Conservation (phyloP, 1,139 yeast species). For the Diutina neorugosa region DNA sequence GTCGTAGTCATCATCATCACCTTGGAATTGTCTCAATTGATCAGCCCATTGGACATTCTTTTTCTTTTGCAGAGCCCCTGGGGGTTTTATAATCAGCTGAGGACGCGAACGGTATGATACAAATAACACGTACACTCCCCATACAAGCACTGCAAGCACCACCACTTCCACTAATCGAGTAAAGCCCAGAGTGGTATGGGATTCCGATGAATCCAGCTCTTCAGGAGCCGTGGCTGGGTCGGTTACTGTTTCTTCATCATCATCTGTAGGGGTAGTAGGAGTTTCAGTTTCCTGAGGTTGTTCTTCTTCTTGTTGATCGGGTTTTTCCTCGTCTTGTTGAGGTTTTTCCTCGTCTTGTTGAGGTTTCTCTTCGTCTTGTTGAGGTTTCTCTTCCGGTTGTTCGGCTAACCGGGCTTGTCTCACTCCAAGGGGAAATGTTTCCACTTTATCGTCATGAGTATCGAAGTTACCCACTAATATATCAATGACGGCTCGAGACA, state of each 20-base stretch:
- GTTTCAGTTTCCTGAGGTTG: not conserved
- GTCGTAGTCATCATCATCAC: conserved; percentile 16
- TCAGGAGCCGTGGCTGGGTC: not conserved
- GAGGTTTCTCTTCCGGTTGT: not conserved
- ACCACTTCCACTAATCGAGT: conserved; percentile 26
- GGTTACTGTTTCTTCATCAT: not conserved
- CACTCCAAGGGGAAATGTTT: not conserved
- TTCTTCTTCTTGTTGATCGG: not conserved
- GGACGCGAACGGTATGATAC: conserved; percentile 28
- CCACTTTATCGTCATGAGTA: not conserved
- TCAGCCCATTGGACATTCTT: conserved; percentile 53
- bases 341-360: not conserved
- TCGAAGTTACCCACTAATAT: not conserved
- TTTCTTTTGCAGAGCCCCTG: conserved; percentile 18
- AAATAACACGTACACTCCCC: conserved; percentile 32
- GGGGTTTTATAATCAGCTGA: conserved; percentile 26
- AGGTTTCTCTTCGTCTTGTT: not conserved
- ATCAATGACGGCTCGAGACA: not conserved
- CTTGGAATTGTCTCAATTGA: conserved; percentile 28
- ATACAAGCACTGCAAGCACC: conserved; percentile 27
- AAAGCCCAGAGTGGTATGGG: not conserved
- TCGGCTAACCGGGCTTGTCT: not conserved
- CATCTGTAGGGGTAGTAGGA: not conserved
- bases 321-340: not conserved
- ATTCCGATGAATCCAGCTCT: not conserved